Percentiles rank a stretch among this genome's conserved stretches.
Conservation (phyloP, 2,329 filamentous ascomycete species). For the Cladophialophora chaetospira region DNA sequence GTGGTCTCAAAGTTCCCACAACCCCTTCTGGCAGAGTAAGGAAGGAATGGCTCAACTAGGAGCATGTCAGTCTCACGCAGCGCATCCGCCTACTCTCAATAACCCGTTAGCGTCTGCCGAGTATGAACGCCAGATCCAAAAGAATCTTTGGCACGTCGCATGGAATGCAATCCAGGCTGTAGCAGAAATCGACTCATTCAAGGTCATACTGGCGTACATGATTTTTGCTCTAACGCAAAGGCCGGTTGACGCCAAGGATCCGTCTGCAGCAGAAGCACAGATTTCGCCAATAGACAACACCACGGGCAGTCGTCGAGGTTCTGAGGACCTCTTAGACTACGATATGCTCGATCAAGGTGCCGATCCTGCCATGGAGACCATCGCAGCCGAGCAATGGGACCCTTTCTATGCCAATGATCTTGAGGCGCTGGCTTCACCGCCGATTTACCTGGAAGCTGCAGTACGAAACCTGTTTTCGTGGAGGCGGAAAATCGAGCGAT, state of each 20-base stretch:
- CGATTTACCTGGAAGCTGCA: constrained; percentile 26
- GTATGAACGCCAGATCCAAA: constrained; percentile 40
- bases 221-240: constrained; percentile 50
- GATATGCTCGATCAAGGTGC: not conserved
- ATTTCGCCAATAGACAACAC: not conserved
- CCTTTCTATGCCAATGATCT: constrained; percentile 20
- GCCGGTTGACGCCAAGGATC: constrained; percentile 35
- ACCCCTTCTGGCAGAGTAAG: constrained; percentile 28
- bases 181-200: constrained; percentile 47
- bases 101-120: constrained; percentile 20
- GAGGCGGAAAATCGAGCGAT: constrained; percentile 22
- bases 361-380: not conserved
- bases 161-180: constrained; percentile 42
- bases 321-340: not conserved
- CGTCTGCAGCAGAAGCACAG: not conserved
- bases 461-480: constrained; percentile 27
- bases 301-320: not conserved
- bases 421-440: constrained; percentile 19
- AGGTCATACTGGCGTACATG: constrained; percentile 49
- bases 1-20: constrained; percentile 37
- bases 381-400: constrained; percentile 19
- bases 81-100: not conserved
- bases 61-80: constrained; percentile 1
- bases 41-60: constrained; percentile 20
- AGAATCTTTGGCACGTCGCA: constrained; percentile 48